Evolutionary conservation across 2,329 filamentous ascomycete species (phyloP), one percentile per base, ranked within the genome.

Genomic region (Bipolaris bicolor): DNA sequence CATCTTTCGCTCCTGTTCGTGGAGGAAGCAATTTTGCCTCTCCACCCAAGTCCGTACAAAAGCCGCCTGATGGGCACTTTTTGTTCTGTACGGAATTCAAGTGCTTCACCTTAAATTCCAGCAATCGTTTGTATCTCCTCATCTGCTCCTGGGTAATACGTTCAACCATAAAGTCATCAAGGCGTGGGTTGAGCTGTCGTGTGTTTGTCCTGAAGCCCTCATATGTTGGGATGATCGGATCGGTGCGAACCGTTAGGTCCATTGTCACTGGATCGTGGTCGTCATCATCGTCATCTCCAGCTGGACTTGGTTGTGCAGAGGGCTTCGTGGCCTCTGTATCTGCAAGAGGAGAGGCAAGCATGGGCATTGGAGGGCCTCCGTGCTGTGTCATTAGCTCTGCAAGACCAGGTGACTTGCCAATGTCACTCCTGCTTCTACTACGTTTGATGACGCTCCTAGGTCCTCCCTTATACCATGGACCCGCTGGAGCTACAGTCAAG

Each of bases 101-200:
- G 70, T 97, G 92, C 66, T 89, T 89, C 54, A 91, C 82, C 69
- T 87, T 89, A 60, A 83, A 80, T 36, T 86, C 88, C 29, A 94
- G 80, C 15, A 97, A 80, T 26, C 86, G 85, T 74, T 93, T 95
- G 76, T 93, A 96, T 53, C 92, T 86, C 57, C 87, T 81, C 45
- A 89, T 80, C 73, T 97, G 91, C 69, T 96, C 92, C 63, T 91
- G 85, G 0, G 90, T 90, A 64, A 97, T 90, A 44, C 92, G 88
- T 29, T 95, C 90, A 13, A 94, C 85, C 62, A 97, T 81, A 74
- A 87, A 82, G 7, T 82, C 78, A n/a, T 81, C 80, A 55, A 96
- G 80, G 10, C 82, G 79, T n/a, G 91, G 91, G 68, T 96, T 96
- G 41, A 96, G 78, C 57, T 85, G 83, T 44, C 87, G 78, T 16